A percentile compares a stretch with the other conserved stretches of the same genome.
Conservation (phyloP, 164 flowering plant genomes). For the Aristolochia contorta region DNA sequence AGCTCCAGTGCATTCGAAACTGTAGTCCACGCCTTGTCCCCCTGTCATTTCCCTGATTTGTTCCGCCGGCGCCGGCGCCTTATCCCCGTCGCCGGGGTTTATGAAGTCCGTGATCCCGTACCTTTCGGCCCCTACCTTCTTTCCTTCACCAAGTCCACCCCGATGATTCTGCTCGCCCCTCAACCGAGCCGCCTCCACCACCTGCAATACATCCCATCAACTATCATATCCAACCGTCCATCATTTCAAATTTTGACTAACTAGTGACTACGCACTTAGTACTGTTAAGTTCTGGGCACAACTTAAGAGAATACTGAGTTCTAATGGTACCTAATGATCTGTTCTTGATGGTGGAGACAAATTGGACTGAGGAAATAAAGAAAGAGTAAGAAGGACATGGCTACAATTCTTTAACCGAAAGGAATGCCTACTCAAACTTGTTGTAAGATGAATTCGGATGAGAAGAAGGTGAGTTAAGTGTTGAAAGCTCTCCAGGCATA, state of each 20-base stretch:
- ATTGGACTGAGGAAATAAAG: too few relatives aligned
- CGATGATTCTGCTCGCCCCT: constrained; percentile 39
- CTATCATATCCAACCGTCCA: neutral
- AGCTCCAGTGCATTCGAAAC: constrained; percentile 43
- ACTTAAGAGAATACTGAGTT: too few relatives aligned
- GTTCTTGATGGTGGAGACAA: too few relatives aligned
- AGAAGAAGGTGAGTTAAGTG: too few relatives aligned
- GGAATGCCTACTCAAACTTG: too few relatives aligned
- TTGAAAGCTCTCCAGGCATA: too few relatives aligned
- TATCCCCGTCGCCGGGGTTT: constrained; percentile 20
- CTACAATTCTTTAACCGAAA: too few relatives aligned
- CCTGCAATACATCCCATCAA: neutral
- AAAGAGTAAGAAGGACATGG: too few relatives aligned
- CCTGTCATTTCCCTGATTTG: constrained; percentile 30
- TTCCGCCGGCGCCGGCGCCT: constrained; percentile 22
- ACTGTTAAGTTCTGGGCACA: too few relatives aligned
- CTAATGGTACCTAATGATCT: too few relatives aligned
- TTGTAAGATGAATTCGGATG: too few relatives aligned
- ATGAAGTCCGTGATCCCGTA: constrained; percentile 47
- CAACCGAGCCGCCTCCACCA: constrained; percentile 19
- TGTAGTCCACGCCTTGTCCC: constrained; percentile 44
- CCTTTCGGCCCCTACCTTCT: constrained; percentile 22
- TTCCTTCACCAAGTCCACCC: constrained; percentile 28
- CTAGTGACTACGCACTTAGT: too few relatives aligned
- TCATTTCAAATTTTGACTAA: neutral